Evolutionary conservation across 78 protist species (phyloP), one percentile per base, ranked within the genome.

Genomic region (Dictyostelium capitatum): DNA sequence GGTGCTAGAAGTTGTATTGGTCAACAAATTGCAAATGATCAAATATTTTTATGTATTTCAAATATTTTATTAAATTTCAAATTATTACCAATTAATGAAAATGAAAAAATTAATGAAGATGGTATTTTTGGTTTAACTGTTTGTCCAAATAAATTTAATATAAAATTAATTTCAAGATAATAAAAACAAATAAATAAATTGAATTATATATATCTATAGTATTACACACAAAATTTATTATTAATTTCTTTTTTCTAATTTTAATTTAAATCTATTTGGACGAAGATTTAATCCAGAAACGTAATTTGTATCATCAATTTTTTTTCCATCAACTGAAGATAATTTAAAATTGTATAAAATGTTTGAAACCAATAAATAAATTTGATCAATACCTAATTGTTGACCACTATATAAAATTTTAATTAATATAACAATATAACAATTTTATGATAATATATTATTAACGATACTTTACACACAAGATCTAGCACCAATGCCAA

Each of bases 301-400:
- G 15, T 30, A 32, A 67, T 67, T 37, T 6, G 92, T 46, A 23
- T 85, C 92, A 25, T 85, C 92, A 77, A 77, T 53, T 77, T 77
- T 43, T 54, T 62, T 72, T 15, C 72, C 72, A 74, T 72, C 77
- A 5, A 54, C 37, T 7, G 83, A 62, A 4, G 7, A 41, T 11
- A 85, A 0, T 9, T 75, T 50, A 57, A 85, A 85, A 20, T 85
- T 85, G 11, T 74, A 15, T 17, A 85, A 67, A 3, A 85, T 85
- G 8, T 75, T 85, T 12, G 92, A 15, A 23, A 62, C 50, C 6
- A 69, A 20, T 25, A 59, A 73, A 56, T 85, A 85, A 7, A 85
- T 30, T 47, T 23, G 37, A 11, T 74, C 83, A 62, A 48, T 20
- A 11, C 82, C 92, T 46, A 85, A n/a, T 23, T 53, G n/a, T 43